Base-by-base conservation (phyloP, 257 asterid genomes). In the Jacaranda mimosifolia region DNA sequence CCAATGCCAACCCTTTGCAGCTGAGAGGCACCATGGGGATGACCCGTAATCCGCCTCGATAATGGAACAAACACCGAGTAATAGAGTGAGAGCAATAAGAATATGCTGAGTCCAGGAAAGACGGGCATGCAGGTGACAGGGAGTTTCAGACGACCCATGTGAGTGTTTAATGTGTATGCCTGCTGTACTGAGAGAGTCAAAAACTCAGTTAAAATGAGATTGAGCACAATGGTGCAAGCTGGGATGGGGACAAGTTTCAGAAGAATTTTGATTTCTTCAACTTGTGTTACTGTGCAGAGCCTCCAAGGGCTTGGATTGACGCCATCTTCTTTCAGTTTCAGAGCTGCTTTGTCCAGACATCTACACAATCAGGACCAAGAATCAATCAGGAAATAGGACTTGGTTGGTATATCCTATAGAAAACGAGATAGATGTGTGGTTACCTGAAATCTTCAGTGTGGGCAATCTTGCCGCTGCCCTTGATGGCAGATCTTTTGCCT, bases 71-170 rank as follows among this genome's bases (percentile, higher is more conserved):
- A 95, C 36, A 90, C 88, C 0, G 98, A 91, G 83, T 95, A 95
- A 48, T 95, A 95, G 11, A 95, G 87, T 7, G 99, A 91, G 80
- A 95, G 97, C 69, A 95, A 58, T 3, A 95, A 76, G 89, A 95
- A 93, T 65, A 95, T 93, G 90, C 98, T 93, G 81, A 95, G 94
- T 46, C 98, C 96, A 0, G 99, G 99, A 77, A 95, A 95, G 52
- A 95, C 99, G 0, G 99, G 99, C 99, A 93, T 95, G 91, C 98
- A 93, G 35, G 97, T 93, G 46, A 95, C 98, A 0, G 99, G 99
- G 74, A 95, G 97, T 80, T 95, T 95, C 71, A 95, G 85, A 42
- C 68, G 85, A 17, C 98, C 98, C 81, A 95, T 88, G 81, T 83
- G 91, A 70, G 99, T 95, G 88, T 95, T 95, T 68, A 95, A 60